These are phyloP conservation scores for Ascodesmis nigricans DNA, from an alignment of 495 filamentous ascomycete genomes.

Conservation along the genomic window DNA sequence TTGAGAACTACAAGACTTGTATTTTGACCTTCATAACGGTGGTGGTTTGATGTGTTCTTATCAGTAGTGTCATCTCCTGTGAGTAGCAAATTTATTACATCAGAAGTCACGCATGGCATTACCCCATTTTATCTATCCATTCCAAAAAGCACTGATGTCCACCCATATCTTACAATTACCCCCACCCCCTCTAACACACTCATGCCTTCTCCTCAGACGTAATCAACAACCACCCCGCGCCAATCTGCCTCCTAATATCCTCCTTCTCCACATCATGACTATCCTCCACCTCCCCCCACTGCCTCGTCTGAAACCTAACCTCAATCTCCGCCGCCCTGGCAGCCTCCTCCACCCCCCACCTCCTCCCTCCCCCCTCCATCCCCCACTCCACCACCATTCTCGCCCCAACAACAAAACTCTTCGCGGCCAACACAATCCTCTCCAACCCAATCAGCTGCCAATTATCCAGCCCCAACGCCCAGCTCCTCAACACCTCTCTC, in stretches of 20 bases:
- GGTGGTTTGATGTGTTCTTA: no score
- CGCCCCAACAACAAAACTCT: conserved; percentile 59
- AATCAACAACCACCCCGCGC: conserved; percentile 22
- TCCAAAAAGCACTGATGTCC: no score
- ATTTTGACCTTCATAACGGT: no score
- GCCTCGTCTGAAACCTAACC: conserved; percentile 69
- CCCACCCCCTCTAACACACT: not conserved
- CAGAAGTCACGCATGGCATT: no score
- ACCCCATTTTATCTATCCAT: no score
- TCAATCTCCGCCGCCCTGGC: conserved; percentile 58
- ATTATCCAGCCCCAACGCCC: conserved; percentile 46
- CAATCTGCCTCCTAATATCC: conserved; percentile 71
- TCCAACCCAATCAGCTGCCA: conserved; percentile 78
- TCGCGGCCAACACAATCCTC: conserved; percentile 57
- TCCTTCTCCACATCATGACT: conserved; percentile 94
- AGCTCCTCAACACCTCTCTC: conserved; percentile 49
- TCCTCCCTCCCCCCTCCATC: conserved; percentile 14
- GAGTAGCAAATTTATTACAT: no score
- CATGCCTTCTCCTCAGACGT: conserved; percentile 1
- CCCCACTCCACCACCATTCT: conserved; percentile 72
- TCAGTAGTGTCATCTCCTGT: no score
- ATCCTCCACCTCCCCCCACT: conserved; percentile 95
- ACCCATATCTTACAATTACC: not conserved
- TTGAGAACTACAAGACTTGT: no score
- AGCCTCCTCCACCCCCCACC: conserved; percentile 48